These are phyloP conservation scores for Ganoderma meredithae DNA, from an alignment of 1,284 basidiomycete genomes.

Conservation along the genomic window DNA sequence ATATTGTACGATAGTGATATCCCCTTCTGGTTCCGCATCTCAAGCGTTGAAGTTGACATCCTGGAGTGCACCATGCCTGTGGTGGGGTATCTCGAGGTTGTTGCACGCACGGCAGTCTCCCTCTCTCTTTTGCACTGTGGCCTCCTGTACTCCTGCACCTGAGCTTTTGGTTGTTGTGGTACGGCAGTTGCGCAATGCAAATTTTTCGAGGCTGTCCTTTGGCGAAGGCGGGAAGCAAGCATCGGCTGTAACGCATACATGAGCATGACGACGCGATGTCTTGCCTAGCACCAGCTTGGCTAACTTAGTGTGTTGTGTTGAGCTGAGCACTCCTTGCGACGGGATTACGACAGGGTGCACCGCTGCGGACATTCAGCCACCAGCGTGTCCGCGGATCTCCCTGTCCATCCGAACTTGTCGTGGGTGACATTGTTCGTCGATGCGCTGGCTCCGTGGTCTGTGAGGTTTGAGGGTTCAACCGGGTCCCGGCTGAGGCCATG, in stretches of 20 bases:
- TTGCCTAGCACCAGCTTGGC: neutral
- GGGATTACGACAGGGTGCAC: slow-evolving; percentile 9
- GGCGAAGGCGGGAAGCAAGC: neutral
- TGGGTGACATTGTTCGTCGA: neutral
- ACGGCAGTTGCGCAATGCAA: slow-evolving; percentile 9
- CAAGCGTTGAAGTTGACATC: neutral
- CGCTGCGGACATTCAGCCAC: slow-evolving; percentile 3
- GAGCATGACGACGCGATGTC: neutral
- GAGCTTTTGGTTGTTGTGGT: neutral
- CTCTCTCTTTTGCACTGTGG: neutral
- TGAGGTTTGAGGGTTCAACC: neutral
- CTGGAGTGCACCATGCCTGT: neutral
- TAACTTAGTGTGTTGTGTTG: neutral
- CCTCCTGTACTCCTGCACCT: neutral
- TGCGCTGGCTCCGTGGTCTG: neutral
- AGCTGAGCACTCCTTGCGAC: neutral
- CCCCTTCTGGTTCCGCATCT: neutral
- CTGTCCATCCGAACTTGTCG: neutral
- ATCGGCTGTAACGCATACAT: neutral
- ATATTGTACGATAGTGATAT: neutral
- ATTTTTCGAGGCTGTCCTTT: neutral
- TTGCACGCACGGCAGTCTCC: slow-evolving; percentile 5
- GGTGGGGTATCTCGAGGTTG: slow-evolving; percentile 2
- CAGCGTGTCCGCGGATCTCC: neutral
- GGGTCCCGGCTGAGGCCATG: neutral